Evolutionary conservation across 176 grass and related monocot species (phyloP), one percentile per base, ranked within the genome.

Genomic region (Guadua angustifolia): DNA sequence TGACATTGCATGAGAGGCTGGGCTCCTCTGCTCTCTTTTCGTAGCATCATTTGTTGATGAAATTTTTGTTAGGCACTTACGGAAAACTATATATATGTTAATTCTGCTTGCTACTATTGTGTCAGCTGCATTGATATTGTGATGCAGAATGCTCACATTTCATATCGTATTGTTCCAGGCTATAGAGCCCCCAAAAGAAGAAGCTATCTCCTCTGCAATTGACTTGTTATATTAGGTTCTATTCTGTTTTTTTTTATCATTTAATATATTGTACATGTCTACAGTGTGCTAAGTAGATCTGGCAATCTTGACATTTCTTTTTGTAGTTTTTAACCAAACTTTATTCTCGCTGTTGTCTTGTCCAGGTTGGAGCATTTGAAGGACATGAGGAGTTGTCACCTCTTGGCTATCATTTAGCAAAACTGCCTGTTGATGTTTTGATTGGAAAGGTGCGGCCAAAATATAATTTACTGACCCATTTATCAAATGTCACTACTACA

Each of bases 341-440:
- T 38, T 76, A 62, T 77, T 11, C 49, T 73, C 35, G 18, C 15
- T 72, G 42, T 79, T 84, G 40, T 69, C 71, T 77, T 79, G 15
- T 88, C 69, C 82, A 95, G 95, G 91, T 98, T 87, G 95, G 95
- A 88, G 95, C 95, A 32, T 95, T 98, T 79, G 89, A 98, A 91
- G 95, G 89, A 90, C 72, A 93, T 49, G 95, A 98, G 75, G 91
- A 93, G 49, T 75, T 95, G 57, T 93, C 95, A 73, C 87, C 95
- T 93, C 95, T 98, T 88, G 95, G 93, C 73, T 91, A 93, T 89
- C 92, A 95, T 93, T 91, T 98, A 79, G 93, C 95, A 79, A 95
- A 98, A 94, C 65, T 98, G 53, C 93, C 95, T 65, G 95, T 98
- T 71, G 95, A 98, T 91, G 93, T 98, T 86, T 88, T 95, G 87